Percentiles rank a stretch among this genome's conserved stretches.
Evolutionary conservation across 805 yeast genomes (phyloP).

Genomic region (Candida nitratophila): DNA sequence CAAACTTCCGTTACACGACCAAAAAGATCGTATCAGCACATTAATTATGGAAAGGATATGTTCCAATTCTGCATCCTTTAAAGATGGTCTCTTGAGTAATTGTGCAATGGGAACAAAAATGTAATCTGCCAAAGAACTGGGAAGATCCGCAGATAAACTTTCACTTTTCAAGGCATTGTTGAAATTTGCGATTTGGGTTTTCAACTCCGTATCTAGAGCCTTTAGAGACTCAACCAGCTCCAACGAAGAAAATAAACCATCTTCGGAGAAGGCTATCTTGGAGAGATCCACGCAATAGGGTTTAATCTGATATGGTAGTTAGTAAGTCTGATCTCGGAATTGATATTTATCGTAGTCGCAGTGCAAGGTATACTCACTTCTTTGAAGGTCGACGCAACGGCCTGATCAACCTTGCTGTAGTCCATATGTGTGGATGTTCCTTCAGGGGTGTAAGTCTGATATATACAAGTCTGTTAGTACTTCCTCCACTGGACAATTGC

Average conservation of each 20-base stretch:
- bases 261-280: conserved; percentile 34
- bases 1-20: conserved; percentile 34
- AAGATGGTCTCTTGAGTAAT: conserved; percentile 38
- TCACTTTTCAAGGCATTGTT: neutral
- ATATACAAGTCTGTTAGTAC: too few species aligned
- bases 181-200: conserved; percentile 3
- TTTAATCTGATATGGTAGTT: conserved; percentile 17
- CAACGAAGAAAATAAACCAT: conserved; percentile 23
- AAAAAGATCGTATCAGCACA: conserved; percentile 37
- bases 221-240: conserved; percentile 26
- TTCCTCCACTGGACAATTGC: too few species aligned
- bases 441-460: too few species aligned
- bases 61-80: conserved; percentile 41
- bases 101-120: conserved; percentile 55
- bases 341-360: too few species aligned
- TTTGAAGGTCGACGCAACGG: neutral
- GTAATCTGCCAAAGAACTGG: conserved; percentile 48
- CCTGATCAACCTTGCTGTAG: neutral
- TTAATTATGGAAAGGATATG: conserved; percentile 36
- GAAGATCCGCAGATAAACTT: conserved; percentile 6
- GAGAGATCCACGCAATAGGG: conserved; percentile 40
- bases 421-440: neutral
- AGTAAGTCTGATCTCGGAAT: neutral
- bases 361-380: neutral
- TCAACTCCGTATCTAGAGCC: conserved; percentile 23